Conservation (phyloP, 345 rosid genomes). For the Eucalyptus cloeziana region DNA sequence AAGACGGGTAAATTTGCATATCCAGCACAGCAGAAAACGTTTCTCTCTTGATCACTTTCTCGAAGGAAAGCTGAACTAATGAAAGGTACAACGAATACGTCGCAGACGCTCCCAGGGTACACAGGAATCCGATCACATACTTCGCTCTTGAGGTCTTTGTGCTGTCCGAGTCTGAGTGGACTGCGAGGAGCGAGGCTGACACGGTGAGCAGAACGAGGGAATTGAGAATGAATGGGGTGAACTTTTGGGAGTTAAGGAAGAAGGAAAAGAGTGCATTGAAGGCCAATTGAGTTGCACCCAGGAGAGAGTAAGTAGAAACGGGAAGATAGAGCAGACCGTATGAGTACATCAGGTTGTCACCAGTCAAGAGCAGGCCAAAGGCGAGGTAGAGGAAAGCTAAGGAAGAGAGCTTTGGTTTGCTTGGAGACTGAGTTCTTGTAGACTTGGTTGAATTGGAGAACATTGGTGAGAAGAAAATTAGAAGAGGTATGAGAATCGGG, state of each 20-base stretch:
- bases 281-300: constrained; percentile 43
- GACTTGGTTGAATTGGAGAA: not conserved
- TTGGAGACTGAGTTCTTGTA: not conserved
- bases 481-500: constrained; percentile 28
- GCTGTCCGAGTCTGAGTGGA: constrained; percentile 23
- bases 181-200: constrained; percentile 38
- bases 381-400: constrained; percentile 10
- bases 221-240: constrained; percentile 33
- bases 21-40: constrained; percentile 26
- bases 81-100: constrained; percentile 33
- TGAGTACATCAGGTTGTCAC: constrained; percentile 43
- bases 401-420: not conserved
- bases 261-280: constrained; percentile 40
- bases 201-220: constrained; percentile 35
- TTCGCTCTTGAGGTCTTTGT: constrained; percentile 2
- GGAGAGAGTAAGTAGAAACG: constrained; percentile 45
- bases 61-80: constrained; percentile 26
- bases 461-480: constrained; percentile 10
- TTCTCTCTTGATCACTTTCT: constrained; percentile 23
- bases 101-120: constrained; percentile 36
- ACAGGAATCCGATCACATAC: constrained; percentile 28
- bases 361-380: constrained; percentile 27
- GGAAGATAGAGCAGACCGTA: constrained; percentile 44
- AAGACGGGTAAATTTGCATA: constrained; percentile 33
- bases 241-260: constrained; percentile 39